Evolutionary conservation across 2,329 filamentous ascomycete species (phyloP).

Genomic region (Kalmusia sp.): DNA sequence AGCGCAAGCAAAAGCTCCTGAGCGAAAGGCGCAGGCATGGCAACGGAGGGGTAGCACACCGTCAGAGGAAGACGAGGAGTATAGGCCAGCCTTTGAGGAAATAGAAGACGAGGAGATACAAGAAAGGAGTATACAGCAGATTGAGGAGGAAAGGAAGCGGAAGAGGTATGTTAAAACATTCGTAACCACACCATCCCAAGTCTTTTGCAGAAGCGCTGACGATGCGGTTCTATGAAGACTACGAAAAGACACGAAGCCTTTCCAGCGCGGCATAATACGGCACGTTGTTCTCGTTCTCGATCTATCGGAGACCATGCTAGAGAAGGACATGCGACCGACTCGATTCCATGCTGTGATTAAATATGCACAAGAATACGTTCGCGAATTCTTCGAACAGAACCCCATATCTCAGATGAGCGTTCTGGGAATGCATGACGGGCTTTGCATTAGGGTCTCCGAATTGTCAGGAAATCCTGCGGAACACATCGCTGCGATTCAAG

Average conservation of each 20-base stretch:
- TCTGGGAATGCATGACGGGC: conserved; percentile 89
- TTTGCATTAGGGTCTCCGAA: conserved; percentile 85
- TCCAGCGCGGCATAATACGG: conserved; percentile 97
- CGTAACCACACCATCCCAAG: background rate
- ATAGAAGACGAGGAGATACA: conserved; percentile 77
- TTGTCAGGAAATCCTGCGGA: conserved; percentile 91
- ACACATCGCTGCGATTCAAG: conserved; percentile 79
- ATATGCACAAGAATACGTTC: conserved; percentile 86
- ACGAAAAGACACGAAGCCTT: conserved; percentile 89
- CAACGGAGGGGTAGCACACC: conserved; percentile 37
- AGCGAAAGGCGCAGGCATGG: conserved; percentile 56
- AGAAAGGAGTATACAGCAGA: conserved; percentile 72
- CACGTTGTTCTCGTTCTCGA: conserved; percentile 91
- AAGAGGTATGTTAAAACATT: conserved; percentile 60
- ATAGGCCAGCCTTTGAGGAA: conserved; percentile 56
- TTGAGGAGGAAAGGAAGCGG: conserved; percentile 83
- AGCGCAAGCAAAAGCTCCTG: conserved; percentile 22
- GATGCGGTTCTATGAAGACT: conserved; percentile 61
- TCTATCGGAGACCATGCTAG: conserved; percentile 89
- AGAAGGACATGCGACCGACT: conserved; percentile 92
- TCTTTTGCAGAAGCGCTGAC: conserved; percentile 6
- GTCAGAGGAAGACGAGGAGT: conserved; percentile 14
- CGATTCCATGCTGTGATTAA: conserved; percentile 82
- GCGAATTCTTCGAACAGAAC: conserved; percentile 98
- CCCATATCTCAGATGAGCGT: conserved; percentile 95